Base-by-base conservation (phyloP, 2,329 filamentous ascomycete species). In the Fusarium verticillioides region DNA sequence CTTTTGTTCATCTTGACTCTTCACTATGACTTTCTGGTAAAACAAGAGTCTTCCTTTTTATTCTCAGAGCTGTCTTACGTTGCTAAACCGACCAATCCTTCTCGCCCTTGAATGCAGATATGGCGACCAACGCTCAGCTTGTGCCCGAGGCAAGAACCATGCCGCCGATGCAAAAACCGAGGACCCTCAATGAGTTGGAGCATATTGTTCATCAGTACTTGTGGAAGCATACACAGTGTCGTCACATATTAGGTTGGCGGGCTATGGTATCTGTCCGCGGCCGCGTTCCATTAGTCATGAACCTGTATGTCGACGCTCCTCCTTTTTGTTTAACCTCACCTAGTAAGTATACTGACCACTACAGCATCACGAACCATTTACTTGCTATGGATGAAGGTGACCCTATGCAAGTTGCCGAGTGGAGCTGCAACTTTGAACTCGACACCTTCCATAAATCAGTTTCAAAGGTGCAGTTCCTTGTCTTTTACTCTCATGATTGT, bases 201-300 rank as follows among this genome's bases (percentile, higher is more conserved):
- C 43, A 7, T 0, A 21, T 46, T 46, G 18, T 19, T 7, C 4
- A 19, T 15, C 11, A 46, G 23, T 21, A 4, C 23, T 9, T 46
- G 43, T 2, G 8, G 8, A 5, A 21, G 23, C 0, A 46, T 46
- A 21, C 43, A 7, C 4, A 19, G 4, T 1, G 4, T 7, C 3
- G 5, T 3, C 4, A 12, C 19, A 7, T 0, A 7, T 28, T 8
- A 46, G 7, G 8, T 4, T 28, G 43, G 43, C 43, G 18, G 43
- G 23, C 23, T 28, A 15, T 3, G 18, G 12, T 19, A 15, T 0
- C 4, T 46, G 6, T 21, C 0, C 9, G 11, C 11, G 23, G 15
- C 23, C 43, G 43, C 4, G 13, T 1, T 1, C 1, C 18, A 28
- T 4, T 0, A 1, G 9, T 4, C 8, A 15, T 10, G 23, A 26